These are phyloP conservation scores for Globisporangium nodosum DNA, from an alignment of 352 stramenopile genomes.

Conservation along the genomic window DNA sequence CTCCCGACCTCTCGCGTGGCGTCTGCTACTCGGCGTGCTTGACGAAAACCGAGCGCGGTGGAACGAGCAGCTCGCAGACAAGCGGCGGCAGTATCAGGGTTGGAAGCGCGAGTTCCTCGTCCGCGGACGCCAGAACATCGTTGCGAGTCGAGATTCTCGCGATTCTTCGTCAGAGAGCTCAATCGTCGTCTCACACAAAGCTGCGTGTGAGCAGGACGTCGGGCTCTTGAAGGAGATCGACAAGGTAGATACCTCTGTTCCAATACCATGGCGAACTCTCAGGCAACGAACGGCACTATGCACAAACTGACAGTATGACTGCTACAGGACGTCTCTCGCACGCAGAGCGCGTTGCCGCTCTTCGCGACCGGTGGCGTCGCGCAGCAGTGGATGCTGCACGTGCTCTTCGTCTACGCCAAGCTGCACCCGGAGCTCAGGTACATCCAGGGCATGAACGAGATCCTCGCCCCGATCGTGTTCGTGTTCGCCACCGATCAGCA, in stretches of 20 bases:
- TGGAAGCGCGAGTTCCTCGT: slow-evolving; percentile 36
- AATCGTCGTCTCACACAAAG: not conserved
- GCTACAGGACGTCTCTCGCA: slow-evolving; percentile 49
- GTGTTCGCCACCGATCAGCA: slow-evolving; percentile 57
- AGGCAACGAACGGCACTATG: no score
- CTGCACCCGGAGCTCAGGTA: slow-evolving; percentile 84
- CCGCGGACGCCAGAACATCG: slow-evolving; percentile 8
- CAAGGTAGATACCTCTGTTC: slow-evolving; percentile 23
- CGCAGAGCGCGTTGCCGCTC: slow-evolving; percentile 42
- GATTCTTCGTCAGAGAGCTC: not conserved
- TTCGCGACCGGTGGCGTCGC: slow-evolving; percentile 41
- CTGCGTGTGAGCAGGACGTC: slow-evolving; percentile 22
- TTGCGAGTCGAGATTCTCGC: not conserved
- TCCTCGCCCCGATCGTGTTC: slow-evolving; percentile 83
- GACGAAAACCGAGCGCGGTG: slow-evolving; percentile 14
- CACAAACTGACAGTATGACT: not conserved
- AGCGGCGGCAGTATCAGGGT: slow-evolving; percentile 20
- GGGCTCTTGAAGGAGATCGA: slow-evolving; percentile 55
- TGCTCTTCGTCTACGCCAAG: slow-evolving; percentile 75
- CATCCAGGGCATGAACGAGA: slow-evolving; percentile 95
- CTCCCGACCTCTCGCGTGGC: slow-evolving; percentile 29
- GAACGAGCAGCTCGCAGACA: slow-evolving; percentile 13
- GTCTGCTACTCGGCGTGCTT: slow-evolving; percentile 35
- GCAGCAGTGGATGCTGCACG: slow-evolving; percentile 62
- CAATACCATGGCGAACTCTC: no score